Conservation (phyloP, 768 basidiomycete genomes). For the Rhodotorula sphaerocarpa region DNA sequence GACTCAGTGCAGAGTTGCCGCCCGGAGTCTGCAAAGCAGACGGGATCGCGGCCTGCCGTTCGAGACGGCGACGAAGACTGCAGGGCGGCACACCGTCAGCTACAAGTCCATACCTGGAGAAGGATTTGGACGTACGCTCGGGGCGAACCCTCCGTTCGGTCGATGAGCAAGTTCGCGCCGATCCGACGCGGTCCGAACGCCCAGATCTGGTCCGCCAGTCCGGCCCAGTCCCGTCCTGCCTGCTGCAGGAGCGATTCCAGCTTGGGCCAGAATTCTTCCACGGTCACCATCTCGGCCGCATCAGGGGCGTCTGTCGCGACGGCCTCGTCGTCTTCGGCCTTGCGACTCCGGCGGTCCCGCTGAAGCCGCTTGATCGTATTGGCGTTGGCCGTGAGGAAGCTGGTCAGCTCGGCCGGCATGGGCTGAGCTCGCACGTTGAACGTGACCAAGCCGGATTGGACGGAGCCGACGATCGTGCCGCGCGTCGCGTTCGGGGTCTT, state of each 20-base stretch:
- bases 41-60: slow-evolving; percentile 27
- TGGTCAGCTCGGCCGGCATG: slow-evolving; percentile 60
- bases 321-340: slow-evolving; percentile 27
- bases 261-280: slow-evolving; percentile 72
- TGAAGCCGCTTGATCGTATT: slow-evolving; percentile 56
- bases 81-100: no score
- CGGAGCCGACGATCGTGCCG: slow-evolving; percentile 67
- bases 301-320: slow-evolving; percentile 26
- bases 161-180: slow-evolving; percentile 79
- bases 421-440: slow-evolving; percentile 79
- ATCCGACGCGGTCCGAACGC: slow-evolving; percentile 81
- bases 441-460: slow-evolving; percentile 61
- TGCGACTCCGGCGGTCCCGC: slow-evolving; percentile 44
- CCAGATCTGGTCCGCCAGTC: slow-evolving; percentile 66
- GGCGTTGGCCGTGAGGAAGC: slow-evolving; percentile 70
- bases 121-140: slow-evolving; percentile 39
- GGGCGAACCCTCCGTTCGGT: slow-evolving; percentile 47
- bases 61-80: slow-evolving; percentile 35
- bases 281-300: slow-evolving; percentile 48
- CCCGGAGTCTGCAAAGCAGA: slow-evolving; percentile 29
- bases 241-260: slow-evolving; percentile 58
- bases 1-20: slow-evolving; percentile 1
- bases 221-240: slow-evolving; percentile 70
- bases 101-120: no score
- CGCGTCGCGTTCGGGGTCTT: slow-evolving; percentile 62